A percentile compares a stretch with the other conserved stretches of the same genome.
Evolutionary conservation across 257 asterid genomes (phyloP).

Genomic region (Solanum tarapatanum): DNA sequence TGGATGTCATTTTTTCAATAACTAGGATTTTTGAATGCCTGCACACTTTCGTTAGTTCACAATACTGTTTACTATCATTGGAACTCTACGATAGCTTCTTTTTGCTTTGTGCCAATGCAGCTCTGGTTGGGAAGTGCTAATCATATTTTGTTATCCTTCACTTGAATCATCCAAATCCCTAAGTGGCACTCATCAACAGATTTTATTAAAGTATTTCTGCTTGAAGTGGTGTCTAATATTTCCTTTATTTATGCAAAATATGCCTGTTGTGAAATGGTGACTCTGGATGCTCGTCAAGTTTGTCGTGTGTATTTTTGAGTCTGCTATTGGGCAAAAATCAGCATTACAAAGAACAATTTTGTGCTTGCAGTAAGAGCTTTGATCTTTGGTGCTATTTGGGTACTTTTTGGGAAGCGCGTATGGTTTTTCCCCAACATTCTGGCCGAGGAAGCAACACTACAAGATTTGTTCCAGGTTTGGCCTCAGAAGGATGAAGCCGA

Average conservation of each 20-base stretch:
- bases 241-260: neutral
- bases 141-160: neutral
- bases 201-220: neutral
- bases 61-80: neutral
- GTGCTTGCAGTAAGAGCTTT: conserved; percentile 68
- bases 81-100: neutral
- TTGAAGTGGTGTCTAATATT: neutral
- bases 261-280: neutral
- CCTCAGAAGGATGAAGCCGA: conserved; percentile 92
- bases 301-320: neutral
- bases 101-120: neutral
- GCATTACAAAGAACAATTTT: neutral
- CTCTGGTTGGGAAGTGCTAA: neutral
- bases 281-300: neutral
- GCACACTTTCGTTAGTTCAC: neutral
- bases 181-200: neutral
- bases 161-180: neutral
- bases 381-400: conserved; percentile 67
- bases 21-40: neutral
- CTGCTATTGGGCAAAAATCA: neutral
- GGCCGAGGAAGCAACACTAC: conserved; percentile 95
- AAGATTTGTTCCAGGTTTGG: conserved; percentile 96
- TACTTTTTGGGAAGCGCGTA: conserved; percentile 73
- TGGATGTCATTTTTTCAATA: neutral
- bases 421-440: conserved; percentile 99